Percentiles rank a stretch among this genome's conserved stretches.
Conservation (phyloP, 2,329 filamentous ascomycete genomes). For the Fusarium sp. region DNA sequence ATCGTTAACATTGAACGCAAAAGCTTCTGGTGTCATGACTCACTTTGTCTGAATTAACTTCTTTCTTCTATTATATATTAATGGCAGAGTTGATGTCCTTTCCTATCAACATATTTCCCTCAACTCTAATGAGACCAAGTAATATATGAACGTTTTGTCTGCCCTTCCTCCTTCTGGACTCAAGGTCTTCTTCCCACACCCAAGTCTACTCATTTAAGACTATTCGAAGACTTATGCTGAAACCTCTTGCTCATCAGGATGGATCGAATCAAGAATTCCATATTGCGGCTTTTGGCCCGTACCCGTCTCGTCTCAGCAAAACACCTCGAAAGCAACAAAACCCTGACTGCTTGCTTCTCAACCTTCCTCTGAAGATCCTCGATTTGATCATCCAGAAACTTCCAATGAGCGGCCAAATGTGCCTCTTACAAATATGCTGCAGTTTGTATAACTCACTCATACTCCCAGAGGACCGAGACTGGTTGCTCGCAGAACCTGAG, state of each 20-base stretch:
- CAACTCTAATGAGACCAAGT: background rate
- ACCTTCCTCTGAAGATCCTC: slow-evolving; percentile 4
- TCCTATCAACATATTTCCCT: too few relatives aligned
- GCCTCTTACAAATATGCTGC: slow-evolving; percentile 1
- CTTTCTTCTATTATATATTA: too few relatives aligned
- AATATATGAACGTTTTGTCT: background rate
- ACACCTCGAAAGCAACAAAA: background rate
- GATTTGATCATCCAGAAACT: background rate
- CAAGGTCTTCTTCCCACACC: background rate
- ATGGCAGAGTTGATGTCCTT: too few relatives aligned
- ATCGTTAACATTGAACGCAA: too few relatives aligned
- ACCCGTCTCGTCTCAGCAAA: too few relatives aligned
- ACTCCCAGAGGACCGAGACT: too few relatives aligned
- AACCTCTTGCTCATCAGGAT: background rate
- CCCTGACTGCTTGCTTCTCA: background rate
- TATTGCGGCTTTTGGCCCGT: too few relatives aligned
- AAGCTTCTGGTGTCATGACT: too few relatives aligned
- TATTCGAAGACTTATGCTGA: background rate
- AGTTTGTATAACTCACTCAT: background rate
- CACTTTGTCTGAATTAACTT: too few relatives aligned
- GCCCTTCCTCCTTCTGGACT: background rate
- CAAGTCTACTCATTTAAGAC: background rate
- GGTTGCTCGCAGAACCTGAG: fast-evolving
- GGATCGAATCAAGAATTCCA: background rate
- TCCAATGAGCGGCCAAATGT: background rate